phyloP scores from a whole-genome alignment of 1,284 basidiomycete genomes.

The Ganoderma meredithae region DNA sequence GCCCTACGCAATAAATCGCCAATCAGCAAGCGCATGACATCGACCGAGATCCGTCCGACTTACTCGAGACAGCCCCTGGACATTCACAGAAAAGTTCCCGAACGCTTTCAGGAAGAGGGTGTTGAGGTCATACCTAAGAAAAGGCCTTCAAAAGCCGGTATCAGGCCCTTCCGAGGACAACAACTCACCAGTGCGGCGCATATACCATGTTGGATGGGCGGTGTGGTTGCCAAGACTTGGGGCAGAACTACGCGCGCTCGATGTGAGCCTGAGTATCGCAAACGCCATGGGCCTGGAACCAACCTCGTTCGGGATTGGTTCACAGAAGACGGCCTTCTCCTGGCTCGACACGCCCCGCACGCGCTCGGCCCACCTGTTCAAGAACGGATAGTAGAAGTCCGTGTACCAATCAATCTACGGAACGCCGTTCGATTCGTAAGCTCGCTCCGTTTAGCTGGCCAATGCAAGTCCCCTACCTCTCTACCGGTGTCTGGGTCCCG shows the following conservation, averaged over 20 bases:
- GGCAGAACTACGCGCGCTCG: constrained; percentile 67
- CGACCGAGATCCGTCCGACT: constrained; percentile 33
- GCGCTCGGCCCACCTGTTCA: constrained; percentile 75
- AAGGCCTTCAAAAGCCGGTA: not conserved
- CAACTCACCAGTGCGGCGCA: constrained; percentile 85
- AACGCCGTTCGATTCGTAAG: not conserved
- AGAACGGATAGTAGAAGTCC: constrained; percentile 88
- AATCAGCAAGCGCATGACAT: not conserved
- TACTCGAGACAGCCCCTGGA: constrained; percentile 87
- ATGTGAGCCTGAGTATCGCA: not conserved
- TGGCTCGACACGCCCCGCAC: constrained; percentile 58
- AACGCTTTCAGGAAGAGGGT: constrained; percentile 85
- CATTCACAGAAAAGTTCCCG: constrained; percentile 86
- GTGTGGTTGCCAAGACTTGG: constrained; percentile 72
- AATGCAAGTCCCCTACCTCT: constrained; percentile 51
- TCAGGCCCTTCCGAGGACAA: not conserved
- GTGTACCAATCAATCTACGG: constrained; percentile 80
- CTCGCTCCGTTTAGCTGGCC: not conserved
- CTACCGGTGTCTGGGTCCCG: constrained; percentile 68
- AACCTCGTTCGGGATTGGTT: constrained; percentile 92
- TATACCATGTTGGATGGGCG: constrained; percentile 82
- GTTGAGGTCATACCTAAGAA: constrained; percentile 86
- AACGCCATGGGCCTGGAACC: constrained; percentile 24
- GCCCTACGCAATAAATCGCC: constrained; percentile 58
- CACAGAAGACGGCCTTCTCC: constrained; percentile 80